A percentile compares a stretch with the other conserved stretches of the same genome.
These are phyloP conservation scores for Biscogniauxia sp. DNA, from an alignment of 2,329 filamentous ascomycete species.

Conservation along the genomic window DNA sequence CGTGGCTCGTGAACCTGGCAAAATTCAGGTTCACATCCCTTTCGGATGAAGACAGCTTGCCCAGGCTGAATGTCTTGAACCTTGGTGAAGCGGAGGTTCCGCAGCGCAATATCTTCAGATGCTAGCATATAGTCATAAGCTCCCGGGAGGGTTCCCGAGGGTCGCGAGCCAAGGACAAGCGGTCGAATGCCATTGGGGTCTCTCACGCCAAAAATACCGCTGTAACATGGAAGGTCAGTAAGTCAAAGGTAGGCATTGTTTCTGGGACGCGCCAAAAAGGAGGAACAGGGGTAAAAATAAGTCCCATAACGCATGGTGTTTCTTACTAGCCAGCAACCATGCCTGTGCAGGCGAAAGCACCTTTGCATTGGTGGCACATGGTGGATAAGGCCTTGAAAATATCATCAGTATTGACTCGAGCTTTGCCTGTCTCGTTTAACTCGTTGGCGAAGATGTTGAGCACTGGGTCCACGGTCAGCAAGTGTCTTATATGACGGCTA, in stretches of 20 bases:
- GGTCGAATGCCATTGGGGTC: constrained; percentile 79
- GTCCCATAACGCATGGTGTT: background rate
- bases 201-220: constrained; percentile 38
- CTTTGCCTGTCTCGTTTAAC: constrained; percentile 80
- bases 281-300: too few relatives aligned
- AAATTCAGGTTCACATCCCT: constrained; percentile 67
- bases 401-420: constrained; percentile 77
- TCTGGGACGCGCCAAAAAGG: too few relatives aligned
- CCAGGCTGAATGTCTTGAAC: constrained; percentile 70
- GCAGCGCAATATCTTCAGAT: constrained; percentile 72
- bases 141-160: constrained; percentile 51
- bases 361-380: constrained; percentile 72
- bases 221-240: background rate
- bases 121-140: constrained; percentile 78
- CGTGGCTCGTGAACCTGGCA: constrained; percentile 51
- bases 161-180: constrained; percentile 66
- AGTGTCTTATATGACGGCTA: too few relatives aligned
- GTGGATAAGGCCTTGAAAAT: constrained; percentile 70
- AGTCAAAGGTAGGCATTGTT: background rate
- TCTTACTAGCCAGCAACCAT: constrained; percentile 70
- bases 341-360: constrained; percentile 78
- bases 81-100: constrained; percentile 68
- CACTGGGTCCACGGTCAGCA: constrained; percentile 30
- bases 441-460: constrained; percentile 77
- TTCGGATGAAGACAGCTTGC: constrained; percentile 74